Base-by-base conservation (phyloP, 371 early-diverging fungal species). In the Saksenaea oblongispora region DNA sequence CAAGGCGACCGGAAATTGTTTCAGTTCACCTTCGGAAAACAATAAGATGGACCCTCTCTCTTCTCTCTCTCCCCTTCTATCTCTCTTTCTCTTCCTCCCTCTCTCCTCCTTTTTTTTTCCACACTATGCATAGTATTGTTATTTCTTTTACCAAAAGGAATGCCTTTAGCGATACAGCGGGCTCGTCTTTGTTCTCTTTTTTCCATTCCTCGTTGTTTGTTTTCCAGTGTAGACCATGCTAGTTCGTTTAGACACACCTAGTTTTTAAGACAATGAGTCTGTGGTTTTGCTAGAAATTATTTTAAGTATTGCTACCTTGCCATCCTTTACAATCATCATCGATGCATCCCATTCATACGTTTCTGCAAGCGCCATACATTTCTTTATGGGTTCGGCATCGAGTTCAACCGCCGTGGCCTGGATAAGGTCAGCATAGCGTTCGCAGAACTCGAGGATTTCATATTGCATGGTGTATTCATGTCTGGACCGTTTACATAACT, bases 191-290 rank as follows among this genome's bases (percentile, higher is more conserved):
- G 74, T 56, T 70, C 71, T 24, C 62, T 51, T 51, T 74, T 74
- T 58, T 71, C 74, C 34, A 65, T 42, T 58, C 71, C 76, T 31
- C 84, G 78, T 10, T 82, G 56, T 4, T 70, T 78, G 54, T 84
- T 84, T 62, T 91, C 91, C 0, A 92, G 80, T 22, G 72, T 68
- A 44, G 80, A 79, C 91, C 91, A 91, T 27, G 81, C 85, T 13
- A 57, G 60, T 54, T 91, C 92, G 58, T 84, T 81, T 31, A 95
- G 64, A 67, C 85, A 92, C 5, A 89, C 75, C 65, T 86, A 65
- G 10, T 36, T 28, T 37, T 8, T 10, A 2, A 26, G 17, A 8
- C 22, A 56, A 36, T 17, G 47, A 57, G 17, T 47, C 39, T 18
- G 27, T 26, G 35, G 55, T 11, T 13, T 10, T 31, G 36, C 24